Percentiles rank a stretch among this genome's conserved stretches.
phyloP scores from a whole-genome alignment of 1,284 basidiomycete species.

The Trichosporon faecale region DNA sequence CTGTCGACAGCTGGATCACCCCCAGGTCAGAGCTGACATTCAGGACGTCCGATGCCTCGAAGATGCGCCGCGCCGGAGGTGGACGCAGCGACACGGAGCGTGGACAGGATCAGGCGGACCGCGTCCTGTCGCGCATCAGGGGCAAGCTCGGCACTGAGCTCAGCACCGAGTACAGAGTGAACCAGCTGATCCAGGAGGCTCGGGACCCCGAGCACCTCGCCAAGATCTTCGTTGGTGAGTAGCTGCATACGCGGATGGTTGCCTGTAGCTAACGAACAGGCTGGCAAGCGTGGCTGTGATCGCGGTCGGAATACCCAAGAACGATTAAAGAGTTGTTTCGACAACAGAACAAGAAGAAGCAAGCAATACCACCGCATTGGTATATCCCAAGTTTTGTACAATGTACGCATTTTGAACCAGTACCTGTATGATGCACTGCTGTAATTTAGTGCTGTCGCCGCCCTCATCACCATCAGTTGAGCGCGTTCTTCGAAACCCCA shows the following conservation, averaged over 20 bases:
- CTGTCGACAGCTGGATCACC: no score
- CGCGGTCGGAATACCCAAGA: neutral
- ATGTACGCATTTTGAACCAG: neutral
- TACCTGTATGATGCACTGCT: neutral
- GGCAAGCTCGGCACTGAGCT: constrained; percentile 78
- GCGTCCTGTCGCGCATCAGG: constrained; percentile 73
- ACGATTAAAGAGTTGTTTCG: neutral
- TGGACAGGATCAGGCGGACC: constrained; percentile 82
- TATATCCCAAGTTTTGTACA: neutral
- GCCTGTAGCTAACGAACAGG: constrained; percentile 16
- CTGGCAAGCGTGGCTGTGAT: constrained; percentile 30
- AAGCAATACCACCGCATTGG: neutral
- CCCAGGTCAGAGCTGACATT: constrained; percentile 40
- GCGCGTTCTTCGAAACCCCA: no score
- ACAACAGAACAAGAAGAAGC: neutral
- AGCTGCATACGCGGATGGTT: no score
- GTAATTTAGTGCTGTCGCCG: neutral
- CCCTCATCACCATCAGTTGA: no score
- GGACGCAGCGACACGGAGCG: constrained; percentile 19
- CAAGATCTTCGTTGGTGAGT: constrained; percentile 66
- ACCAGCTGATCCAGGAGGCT: constrained; percentile 87
- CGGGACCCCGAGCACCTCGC: constrained; percentile 73
- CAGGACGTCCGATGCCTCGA: constrained; percentile 61
- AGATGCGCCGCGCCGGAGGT: constrained; percentile 51
- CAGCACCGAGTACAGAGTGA: constrained; percentile 89